These are phyloP conservation scores for Myxozyma neglecta DNA, from an alignment of 805 yeast species.

Conservation along the genomic window DNA sequence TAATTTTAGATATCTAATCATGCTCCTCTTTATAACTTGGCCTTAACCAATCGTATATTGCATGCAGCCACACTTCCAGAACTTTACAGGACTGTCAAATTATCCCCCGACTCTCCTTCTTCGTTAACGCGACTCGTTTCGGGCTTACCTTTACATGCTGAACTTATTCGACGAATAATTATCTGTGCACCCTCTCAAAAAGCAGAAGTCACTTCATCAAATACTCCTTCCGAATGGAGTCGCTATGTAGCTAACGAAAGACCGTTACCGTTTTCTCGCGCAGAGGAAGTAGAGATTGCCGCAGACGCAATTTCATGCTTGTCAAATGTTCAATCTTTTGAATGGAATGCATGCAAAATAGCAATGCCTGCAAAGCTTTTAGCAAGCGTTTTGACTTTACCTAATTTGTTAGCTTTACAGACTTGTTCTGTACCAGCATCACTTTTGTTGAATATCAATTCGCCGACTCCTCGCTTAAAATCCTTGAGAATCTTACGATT, in stretches of 20 bases:
- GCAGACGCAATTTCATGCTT: constrained; percentile 4
- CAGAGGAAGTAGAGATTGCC: neutral
- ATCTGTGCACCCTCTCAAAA: neutral
- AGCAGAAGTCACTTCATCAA: neutral
- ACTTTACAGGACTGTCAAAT: constrained; percentile 18
- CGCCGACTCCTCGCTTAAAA: neutral
- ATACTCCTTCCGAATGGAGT: neutral
- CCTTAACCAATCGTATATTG: constrained; percentile 11
- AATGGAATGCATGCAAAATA: constrained; percentile 23
- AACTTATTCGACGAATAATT: constrained; percentile 6
- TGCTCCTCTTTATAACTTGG: constrained; percentile 9
- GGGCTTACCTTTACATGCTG: constrained; percentile 7
- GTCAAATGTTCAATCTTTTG: constrained; percentile 2
- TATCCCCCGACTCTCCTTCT: constrained; percentile 1
- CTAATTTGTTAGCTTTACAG: constrained; percentile 10
- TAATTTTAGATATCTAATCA: constrained; percentile 3
- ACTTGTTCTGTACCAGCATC: constrained; percentile 22
- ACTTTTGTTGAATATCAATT: neutral
- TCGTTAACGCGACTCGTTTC: constrained; percentile 7
- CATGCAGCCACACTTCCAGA: constrained; percentile 21
- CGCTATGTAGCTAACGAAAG: neutral
- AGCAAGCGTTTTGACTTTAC: constrained; percentile 6
- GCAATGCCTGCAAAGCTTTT: constrained; percentile 17
- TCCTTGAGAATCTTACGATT: constrained; percentile 17
- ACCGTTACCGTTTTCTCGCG: neutral